These are phyloP conservation scores for Aristolochia californica DNA, from an alignment of 164 flowering plant genomes.

Conservation along the genomic window DNA sequence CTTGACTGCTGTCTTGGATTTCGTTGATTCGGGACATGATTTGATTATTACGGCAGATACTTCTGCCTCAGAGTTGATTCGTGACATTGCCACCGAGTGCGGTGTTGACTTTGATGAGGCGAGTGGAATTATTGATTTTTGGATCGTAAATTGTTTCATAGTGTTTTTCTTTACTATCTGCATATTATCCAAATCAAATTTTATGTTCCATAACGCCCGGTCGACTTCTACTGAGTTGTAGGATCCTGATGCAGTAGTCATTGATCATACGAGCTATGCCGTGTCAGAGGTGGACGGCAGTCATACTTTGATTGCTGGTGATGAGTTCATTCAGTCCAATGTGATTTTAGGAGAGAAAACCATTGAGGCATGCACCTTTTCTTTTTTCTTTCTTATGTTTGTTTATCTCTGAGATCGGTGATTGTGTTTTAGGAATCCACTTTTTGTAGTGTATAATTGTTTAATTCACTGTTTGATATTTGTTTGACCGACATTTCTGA, in stretches of 20 bases:
- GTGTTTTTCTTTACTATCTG: too few relatives aligned
- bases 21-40: slow-evolving; percentile 85
- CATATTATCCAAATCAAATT: too few relatives aligned
- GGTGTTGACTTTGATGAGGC: slow-evolving; percentile 99
- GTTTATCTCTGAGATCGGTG: neutral
- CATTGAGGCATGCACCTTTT: slow-evolving; percentile 25
- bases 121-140: neutral
- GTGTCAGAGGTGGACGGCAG: slow-evolving; percentile 66
- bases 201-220: too few relatives aligned
- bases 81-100: slow-evolving; percentile 73
- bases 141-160: too few relatives aligned
- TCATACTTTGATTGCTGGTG: slow-evolving; percentile 83
- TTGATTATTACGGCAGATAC: slow-evolving; percentile 69
- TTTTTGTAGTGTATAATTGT: too few relatives aligned
- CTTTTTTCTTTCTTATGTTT: neutral
- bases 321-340: slow-evolving; percentile 56
- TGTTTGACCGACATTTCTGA: neutral
- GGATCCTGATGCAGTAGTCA: slow-evolving; percentile 75
- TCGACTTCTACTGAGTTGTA: slow-evolving; percentile 8
- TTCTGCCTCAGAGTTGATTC: slow-evolving; percentile 73
- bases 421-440: too few relatives aligned
- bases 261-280: slow-evolving; percentile 84
- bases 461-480: neutral
- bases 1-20: slow-evolving; percentile 53
- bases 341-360: slow-evolving; percentile 49